Evolutionary conservation across 1,139 yeast genomes (phyloP).

Genomic region (Sugiyamaella neomexicana): DNA sequence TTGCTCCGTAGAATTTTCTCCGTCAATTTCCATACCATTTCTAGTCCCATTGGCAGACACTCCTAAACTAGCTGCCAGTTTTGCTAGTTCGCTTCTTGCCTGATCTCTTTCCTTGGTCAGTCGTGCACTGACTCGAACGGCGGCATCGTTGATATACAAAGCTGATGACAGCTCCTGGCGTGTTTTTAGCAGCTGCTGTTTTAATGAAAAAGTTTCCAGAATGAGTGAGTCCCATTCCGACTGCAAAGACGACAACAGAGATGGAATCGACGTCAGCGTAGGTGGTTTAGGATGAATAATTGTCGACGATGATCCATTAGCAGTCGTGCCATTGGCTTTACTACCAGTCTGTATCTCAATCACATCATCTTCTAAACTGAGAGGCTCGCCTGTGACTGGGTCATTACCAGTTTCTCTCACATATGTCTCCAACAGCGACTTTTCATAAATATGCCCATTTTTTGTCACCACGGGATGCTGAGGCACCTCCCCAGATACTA

Average conservation of each 20-base stretch:
- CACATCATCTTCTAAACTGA: slow-evolving; percentile 60
- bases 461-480: slow-evolving; percentile 70
- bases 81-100: slow-evolving; percentile 57
- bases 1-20: slow-evolving; percentile 6
- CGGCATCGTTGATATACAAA: slow-evolving; percentile 85
- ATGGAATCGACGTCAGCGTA: slow-evolving; percentile 69
- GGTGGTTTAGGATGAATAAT: slow-evolving; percentile 51
- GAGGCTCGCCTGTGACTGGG: slow-evolving; percentile 68
- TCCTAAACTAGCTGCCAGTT: slow-evolving; percentile 38
- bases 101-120: slow-evolving; percentile 75
- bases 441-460: slow-evolving; percentile 74
- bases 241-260: slow-evolving; percentile 70
- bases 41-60: slow-evolving; percentile 11
- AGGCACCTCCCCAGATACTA: slow-evolving; percentile 68
- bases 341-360: slow-evolving; percentile 42
- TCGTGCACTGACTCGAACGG: slow-evolving; percentile 78
- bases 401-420: slow-evolving; percentile 67
- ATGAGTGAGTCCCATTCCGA: slow-evolving; percentile 90
- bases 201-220: slow-evolving; percentile 71
- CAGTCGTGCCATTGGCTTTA: not conserved
- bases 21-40: slow-evolving; percentile 23
- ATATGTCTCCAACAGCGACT: slow-evolving; percentile 58
- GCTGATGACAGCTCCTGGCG: slow-evolving; percentile 75
- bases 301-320: slow-evolving; percentile 24
- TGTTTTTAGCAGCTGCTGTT: slow-evolving; percentile 67